Conservation (phyloP, 805 yeast genomes). For the Candida tallmaniae region DNA sequence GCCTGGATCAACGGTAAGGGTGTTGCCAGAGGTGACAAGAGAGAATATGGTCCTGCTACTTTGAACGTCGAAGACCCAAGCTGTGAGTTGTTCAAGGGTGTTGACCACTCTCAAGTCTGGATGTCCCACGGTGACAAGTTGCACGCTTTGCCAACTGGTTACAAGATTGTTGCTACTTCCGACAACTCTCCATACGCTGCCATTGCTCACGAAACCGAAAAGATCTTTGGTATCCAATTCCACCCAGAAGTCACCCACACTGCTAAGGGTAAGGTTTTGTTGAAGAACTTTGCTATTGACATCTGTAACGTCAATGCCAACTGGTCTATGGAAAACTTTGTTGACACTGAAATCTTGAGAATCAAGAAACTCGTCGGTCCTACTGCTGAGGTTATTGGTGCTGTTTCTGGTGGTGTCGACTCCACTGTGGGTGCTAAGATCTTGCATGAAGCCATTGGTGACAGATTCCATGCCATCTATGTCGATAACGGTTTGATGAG, state of each 20-base stretch:
- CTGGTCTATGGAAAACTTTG: slow-evolving; percentile 98
- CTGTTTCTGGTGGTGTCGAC: slow-evolving; percentile 99
- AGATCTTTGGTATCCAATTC: slow-evolving; percentile 93
- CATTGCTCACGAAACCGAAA: slow-evolving; percentile 67
- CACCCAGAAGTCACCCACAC: slow-evolving; percentile 99
- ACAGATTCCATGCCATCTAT: slow-evolving; percentile 95
- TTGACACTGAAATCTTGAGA: slow-evolving; percentile 93
- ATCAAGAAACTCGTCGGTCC: slow-evolving; percentile 92
- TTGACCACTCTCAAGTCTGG: slow-evolving; percentile 96
- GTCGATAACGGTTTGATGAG: slow-evolving; percentile 99
- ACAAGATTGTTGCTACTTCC: slow-evolving; percentile 83
- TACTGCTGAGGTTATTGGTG: slow-evolving; percentile 97
- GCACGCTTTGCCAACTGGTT: slow-evolving; percentile 83
- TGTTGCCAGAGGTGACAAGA: slow-evolving; percentile 93
- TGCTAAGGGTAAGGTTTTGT: slow-evolving; percentile 77
- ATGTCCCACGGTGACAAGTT: slow-evolving; percentile 99
- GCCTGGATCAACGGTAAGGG: slow-evolving; percentile 97
- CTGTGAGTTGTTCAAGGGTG: slow-evolving; percentile 77
- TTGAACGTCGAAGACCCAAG: slow-evolving; percentile 64
- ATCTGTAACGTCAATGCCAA: slow-evolving; percentile 83
- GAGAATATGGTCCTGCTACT: slow-evolving; percentile 97
- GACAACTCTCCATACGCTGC: slow-evolving; percentile 96
- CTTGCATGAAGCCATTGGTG: slow-evolving; percentile 97
- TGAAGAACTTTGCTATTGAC: slow-evolving; percentile 88
- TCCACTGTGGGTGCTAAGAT: slow-evolving; percentile 98